These are phyloP conservation scores for Bipolaris oryzae DNA, from an alignment of 2,329 filamentous ascomycete genomes.

Conservation along the genomic window DNA sequence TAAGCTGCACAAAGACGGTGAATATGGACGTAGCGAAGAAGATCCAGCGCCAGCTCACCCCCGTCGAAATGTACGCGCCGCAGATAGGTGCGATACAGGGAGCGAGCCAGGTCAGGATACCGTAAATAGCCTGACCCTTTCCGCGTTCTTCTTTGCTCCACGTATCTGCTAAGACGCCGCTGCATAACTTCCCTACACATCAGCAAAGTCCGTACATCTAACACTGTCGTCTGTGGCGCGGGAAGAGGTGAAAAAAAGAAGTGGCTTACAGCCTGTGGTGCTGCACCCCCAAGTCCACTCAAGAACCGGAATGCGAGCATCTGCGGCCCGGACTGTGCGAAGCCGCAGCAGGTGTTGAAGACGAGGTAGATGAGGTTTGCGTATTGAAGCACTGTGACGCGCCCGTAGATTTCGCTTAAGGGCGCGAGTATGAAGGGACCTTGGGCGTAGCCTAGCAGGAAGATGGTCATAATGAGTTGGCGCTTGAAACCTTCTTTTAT, in stretches of 20 bases:
- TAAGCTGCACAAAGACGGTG: slow-evolving; percentile 64
- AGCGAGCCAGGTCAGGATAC: slow-evolving; percentile 66
- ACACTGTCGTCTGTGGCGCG: too few species aligned
- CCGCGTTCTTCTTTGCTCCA: slow-evolving; percentile 67
- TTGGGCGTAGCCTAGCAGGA: slow-evolving; percentile 46
- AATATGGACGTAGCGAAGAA: slow-evolving; percentile 70
- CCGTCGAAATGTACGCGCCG: slow-evolving; percentile 34
- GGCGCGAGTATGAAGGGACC: slow-evolving; percentile 47
- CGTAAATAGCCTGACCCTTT: slow-evolving; percentile 66
- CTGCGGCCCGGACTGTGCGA: slow-evolving; percentile 37
- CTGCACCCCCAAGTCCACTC: slow-evolving; percentile 42
- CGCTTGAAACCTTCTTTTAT: slow-evolving; percentile 38
- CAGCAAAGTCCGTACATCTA: too few species aligned
- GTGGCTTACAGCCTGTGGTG: slow-evolving; percentile 38
- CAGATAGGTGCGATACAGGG: slow-evolving; percentile 61
- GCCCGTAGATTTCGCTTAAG: slow-evolving; percentile 45
- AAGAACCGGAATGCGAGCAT: slow-evolving; percentile 46
- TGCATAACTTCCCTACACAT: too few species aligned
- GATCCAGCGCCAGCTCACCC: slow-evolving; percentile 68
- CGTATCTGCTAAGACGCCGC: slow-evolving; percentile 56
- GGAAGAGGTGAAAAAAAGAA: too few species aligned
- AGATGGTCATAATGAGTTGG: slow-evolving; percentile 46
- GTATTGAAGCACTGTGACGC: slow-evolving; percentile 42
- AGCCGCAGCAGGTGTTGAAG: slow-evolving; percentile 45
- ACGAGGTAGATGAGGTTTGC: slow-evolving; percentile 44